Evolutionary conservation across 352 stramenopile species (phyloP), one percentile per base, ranked within the genome.

Genomic region (Phytophthora quininea): DNA sequence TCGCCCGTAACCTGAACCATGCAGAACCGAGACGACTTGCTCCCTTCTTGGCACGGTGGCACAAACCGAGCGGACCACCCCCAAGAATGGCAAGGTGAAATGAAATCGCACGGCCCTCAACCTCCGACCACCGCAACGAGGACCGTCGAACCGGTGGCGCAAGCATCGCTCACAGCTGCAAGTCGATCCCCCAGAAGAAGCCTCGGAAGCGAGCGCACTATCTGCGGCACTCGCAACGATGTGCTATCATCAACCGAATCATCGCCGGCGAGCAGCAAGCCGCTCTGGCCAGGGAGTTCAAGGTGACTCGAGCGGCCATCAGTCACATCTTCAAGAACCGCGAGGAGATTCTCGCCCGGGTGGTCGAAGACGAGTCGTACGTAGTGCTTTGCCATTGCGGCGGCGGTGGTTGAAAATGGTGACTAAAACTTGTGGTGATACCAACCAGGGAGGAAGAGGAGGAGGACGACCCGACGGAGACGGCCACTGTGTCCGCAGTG

Each of bases 271-370:
- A 82, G 50, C 77, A 77, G 56, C 74, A 82, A 30, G 69, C 67
- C 5, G 66, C 67, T 15, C 64, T 82, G n/a, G 74, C 74, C 19
- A 46, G 38, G 38, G 38, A 46, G 9, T 46, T 24, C 38, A 46
- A 46, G 19, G 38, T 46, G 11, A 46, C 74, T 43, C 62, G 74
- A 3, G 74, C 74, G 27, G 74, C 74, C 42, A 72, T 82, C 43
- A 79, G 67, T 48, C 67, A 77, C 54, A 82, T 77, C 63, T 77
- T 77, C 59, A 79, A 82, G 63, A 82, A 82, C 45, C 74, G 70
- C 33, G 50, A 70, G 2, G 74, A 76, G 62, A 79, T 80, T 48
- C 60, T 82, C 47, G 66, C 64, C 42, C 38, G 38, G 19, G 38
- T 24, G 38, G 9, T 46, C 38, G 38, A 46, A 46, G 38, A 46